Conservation (phyloP, 1,284 basidiomycete species). For the Pisolithus thermaeus region DNA sequence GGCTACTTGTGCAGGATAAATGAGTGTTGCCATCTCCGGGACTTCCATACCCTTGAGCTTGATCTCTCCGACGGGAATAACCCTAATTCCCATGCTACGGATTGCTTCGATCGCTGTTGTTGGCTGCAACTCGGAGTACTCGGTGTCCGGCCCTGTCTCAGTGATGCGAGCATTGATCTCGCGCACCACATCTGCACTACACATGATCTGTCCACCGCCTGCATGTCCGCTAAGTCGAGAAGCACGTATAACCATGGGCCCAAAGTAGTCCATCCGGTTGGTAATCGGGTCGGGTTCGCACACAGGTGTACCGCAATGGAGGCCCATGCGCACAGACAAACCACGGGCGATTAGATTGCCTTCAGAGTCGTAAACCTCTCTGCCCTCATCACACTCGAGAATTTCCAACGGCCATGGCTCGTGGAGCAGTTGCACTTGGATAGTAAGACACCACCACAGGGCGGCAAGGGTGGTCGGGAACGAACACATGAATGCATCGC, state of each 20-base stretch:
- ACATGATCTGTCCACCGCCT: constrained; percentile 93
- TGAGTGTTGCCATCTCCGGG: constrained; percentile 78
- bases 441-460: constrained; percentile 87
- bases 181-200: constrained; percentile 83
- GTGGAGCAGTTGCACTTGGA: constrained; percentile 81
- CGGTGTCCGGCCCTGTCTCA: constrained; percentile 51
- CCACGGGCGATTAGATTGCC: constrained; percentile 81
- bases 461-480: constrained; percentile 89
- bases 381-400: constrained; percentile 88
- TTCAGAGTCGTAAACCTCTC: constrained; percentile 67
- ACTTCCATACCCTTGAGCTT: constrained; percentile 93
- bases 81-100: constrained; percentile 67
- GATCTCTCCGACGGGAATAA: constrained; percentile 81
- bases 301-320: constrained; percentile 89
- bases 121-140: constrained; percentile 52
- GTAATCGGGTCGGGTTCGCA: constrained; percentile 95
- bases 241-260: constrained; percentile 89
- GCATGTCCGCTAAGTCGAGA: constrained; percentile 83
- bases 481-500: constrained; percentile 98
- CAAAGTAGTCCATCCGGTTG: constrained; percentile 96
- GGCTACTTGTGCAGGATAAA: constrained; percentile 77
- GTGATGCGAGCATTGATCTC: constrained; percentile 69
- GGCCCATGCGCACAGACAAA: constrained; percentile 94
- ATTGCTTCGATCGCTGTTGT: constrained; percentile 64
- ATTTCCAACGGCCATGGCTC: constrained; percentile 94